A percentile compares a stretch with the other conserved stretches of the same genome.
Evolutionary conservation across 257 asterid species (phyloP).

Genomic region (Anisodus acutangulus): DNA sequence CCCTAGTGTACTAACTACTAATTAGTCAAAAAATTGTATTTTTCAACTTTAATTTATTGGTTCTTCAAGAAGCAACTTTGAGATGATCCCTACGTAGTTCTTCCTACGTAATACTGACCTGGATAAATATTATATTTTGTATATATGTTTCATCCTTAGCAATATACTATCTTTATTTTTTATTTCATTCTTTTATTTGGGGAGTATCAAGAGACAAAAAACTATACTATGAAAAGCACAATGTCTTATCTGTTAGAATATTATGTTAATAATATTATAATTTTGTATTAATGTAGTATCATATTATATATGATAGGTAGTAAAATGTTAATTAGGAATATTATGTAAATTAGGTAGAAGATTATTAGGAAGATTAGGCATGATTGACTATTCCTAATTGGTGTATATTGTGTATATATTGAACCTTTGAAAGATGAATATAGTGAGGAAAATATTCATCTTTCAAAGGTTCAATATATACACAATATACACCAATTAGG

Average conservation of each 20-base stretch:
- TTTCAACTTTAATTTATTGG: background rate
- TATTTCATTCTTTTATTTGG: background rate
- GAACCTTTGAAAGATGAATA: no score
- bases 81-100: background rate
- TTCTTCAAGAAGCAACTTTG: background rate
- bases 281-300: no score
- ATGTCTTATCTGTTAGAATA: background rate
- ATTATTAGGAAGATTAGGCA: no score
- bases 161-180: background rate
- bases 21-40: slow-evolving; percentile 4
- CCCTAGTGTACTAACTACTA: background rate
- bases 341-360: no score
- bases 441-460: no score
- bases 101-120: background rate
- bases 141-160: background rate
- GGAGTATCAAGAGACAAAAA: background rate
- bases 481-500: no score
- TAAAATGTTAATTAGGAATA: no score
- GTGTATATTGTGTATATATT: no score
- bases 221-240: background rate
- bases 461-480: no score
- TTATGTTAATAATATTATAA: no score
- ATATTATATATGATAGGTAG: no score
- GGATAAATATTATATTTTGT: background rate
- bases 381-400: no score